phyloP scores from a whole-genome alignment of 225 moss, liverwort and hornwort genomes.

The Anthoceros angustus region DNA sequence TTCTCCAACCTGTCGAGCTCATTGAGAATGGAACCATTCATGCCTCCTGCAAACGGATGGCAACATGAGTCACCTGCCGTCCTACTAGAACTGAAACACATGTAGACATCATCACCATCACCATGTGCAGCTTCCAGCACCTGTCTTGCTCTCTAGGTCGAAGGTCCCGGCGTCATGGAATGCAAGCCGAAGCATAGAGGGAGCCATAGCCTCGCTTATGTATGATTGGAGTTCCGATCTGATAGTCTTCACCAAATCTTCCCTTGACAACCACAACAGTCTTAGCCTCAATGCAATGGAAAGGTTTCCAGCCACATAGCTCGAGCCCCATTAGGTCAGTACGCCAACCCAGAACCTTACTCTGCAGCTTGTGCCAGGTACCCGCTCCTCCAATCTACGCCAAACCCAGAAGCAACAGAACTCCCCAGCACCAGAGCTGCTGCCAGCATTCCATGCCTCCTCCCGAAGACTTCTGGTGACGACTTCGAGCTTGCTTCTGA shows the following conservation, averaged over 20 bases:
- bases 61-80: conserved; percentile 27
- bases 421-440: neutral
- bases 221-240: conserved; percentile 38
- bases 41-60: conserved; percentile 43
- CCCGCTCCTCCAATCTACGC: neutral
- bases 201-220: conserved; percentile 49
- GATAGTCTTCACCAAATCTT: conserved; percentile 34
- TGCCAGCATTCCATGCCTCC: neutral
- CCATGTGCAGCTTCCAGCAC: conserved; percentile 16
- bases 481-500: neutral
- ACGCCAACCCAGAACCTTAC: neutral
- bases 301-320: no score
- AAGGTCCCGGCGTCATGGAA: conserved; percentile 91
- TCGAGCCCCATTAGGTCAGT: neutral
- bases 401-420: neutral
- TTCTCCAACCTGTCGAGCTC: conserved; percentile 76
- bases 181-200: conserved; percentile 62
- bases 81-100: conserved; percentile 42
- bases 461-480: neutral
- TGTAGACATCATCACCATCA: conserved; percentile 71
- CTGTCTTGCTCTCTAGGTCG: conserved; percentile 41
- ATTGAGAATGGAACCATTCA: conserved; percentile 73
- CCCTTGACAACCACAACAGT: conserved; percentile 1
- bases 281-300: neutral
- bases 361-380: neutral